Percentiles rank a stretch among this genome's conserved stretches.
phyloP scores from a whole-genome alignment of 345 rosid species.

The Mallotus nudiflorus region DNA sequence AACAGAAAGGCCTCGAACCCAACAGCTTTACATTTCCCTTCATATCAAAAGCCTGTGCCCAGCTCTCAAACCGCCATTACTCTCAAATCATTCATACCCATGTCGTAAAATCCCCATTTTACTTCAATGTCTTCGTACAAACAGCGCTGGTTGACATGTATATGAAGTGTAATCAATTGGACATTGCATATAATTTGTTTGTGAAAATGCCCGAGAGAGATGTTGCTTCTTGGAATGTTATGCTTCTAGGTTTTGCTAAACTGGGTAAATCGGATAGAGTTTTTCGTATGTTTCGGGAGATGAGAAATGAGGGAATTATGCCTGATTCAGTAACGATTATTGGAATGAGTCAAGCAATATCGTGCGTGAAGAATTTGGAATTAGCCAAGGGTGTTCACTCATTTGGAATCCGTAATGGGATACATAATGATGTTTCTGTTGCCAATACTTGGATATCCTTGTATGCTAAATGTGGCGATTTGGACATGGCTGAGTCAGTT shows the following conservation, averaged over 20 bases:
- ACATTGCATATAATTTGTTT: conserved; percentile 42
- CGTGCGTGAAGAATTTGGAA: conserved; percentile 27
- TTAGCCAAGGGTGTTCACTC: conserved; percentile 45
- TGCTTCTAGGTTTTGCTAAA: conserved; percentile 53
- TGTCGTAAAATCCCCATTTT: conserved; percentile 47
- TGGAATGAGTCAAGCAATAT: conserved; percentile 40
- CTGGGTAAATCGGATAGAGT: conserved; percentile 32
- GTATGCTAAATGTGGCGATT: conserved; percentile 59
- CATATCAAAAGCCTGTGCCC: conserved; percentile 63
- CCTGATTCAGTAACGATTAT: conserved; percentile 62
- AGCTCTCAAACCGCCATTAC: conserved; percentile 26
- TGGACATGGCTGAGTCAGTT: conserved; percentile 45
- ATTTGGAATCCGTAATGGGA: conserved; percentile 51
- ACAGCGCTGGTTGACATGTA: conserved; percentile 53
- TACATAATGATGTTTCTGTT: conserved; percentile 48
- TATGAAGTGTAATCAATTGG: conserved; percentile 37
- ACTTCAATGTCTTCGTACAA: conserved; percentile 44
- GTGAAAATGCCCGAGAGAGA: conserved; percentile 58
- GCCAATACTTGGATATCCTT: conserved; percentile 60
- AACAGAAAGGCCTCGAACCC: conserved; percentile 42
- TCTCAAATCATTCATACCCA: conserved; percentile 46
- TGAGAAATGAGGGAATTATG: conserved; percentile 40
- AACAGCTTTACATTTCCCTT: conserved; percentile 60
- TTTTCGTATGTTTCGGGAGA: conserved; percentile 32
- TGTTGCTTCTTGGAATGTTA: conserved; percentile 58